Base-by-base conservation (phyloP, 192 early-diverging fungal species). In the Linnemannia schmuckeri region DNA sequence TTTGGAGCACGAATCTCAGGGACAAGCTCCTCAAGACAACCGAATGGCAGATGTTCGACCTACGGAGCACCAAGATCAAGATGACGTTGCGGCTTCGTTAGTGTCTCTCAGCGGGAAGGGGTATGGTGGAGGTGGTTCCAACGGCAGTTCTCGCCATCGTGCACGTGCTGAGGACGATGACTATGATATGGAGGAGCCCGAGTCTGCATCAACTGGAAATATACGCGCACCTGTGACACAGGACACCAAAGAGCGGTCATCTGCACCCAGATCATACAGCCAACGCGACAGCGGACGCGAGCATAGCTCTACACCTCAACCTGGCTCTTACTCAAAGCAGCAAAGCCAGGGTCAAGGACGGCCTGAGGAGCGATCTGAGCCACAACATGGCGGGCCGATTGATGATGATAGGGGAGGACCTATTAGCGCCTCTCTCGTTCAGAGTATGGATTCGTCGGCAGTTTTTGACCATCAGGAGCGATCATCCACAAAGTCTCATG, bases 31-130 rank as follows among this genome's bases (percentile, higher is more conserved):
- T 8, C 76, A 74, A 49, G 55, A 72, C 38, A 40, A 44, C 9
- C 38, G 37, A 12, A 69, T 22, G 47, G 15, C 63, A 7, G 78
- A 68, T 17, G 71, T 52, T 54, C 78, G 63, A 40, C 38, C 72
- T 12, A 38, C 63, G 24, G 85, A 81, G 33, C 72, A 87, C 30
- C 85, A 81, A 33, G 85, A 87, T 72, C 79, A 87, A 27, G 85
- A 80, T 42, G 83, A 87, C 20, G 81, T 87, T 78, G 85, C 85
- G 27, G 85, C 85, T 1, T 87, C 85, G 8, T 54, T 87, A 52
- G 85, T 87, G 6, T 87, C 85, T 9, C 79, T 87, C 30, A 85
- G 83, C 52, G 85, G 79, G 17, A 87, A 87, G 42, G 85, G 71
- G 38, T 41, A 61, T 7, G 74, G 71, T 30, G 35, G 78, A 66